Evolutionary conservation across 2,329 filamentous ascomycete genomes (phyloP), one percentile per base, ranked within the genome.

Genomic region (Phialemoniopsis sp.): DNA sequence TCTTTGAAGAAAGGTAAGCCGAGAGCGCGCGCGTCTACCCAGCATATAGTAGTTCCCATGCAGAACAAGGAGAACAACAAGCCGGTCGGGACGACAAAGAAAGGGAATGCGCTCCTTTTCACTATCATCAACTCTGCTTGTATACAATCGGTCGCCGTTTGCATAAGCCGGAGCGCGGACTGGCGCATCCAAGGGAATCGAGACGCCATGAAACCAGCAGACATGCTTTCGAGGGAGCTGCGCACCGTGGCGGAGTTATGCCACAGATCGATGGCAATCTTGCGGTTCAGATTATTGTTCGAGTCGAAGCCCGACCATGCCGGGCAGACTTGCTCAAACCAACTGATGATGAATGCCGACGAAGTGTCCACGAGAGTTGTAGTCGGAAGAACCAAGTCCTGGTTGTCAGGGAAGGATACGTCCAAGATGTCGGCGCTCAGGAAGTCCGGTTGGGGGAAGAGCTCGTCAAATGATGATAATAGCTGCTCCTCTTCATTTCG

Each of bases 241-340:
- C 62, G 63, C 1, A 67, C 61, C 2, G 63, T 50, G 2, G 56
- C 54, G 0, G 63, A 65, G 5, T 54, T 53, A 3, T 59, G 54
- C 54, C 63, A 67, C 8, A 63, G 49, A 14, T 58, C 54, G 5
- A 55, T 52, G 3, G 63, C 64, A 7, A 67, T 49, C 28, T 55
- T 59, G 0, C 64, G 60, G 34, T 67, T 67, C 17, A 63, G 50
- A 16, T 67, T 67, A 4, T 50, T 42, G 13, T 56, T 48, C 13
- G 63, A 67, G 42, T 67, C 64, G 21, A 63, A 64, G 5, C 59
- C 62, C 1, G 64, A 66, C 63, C 64, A 67, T 13, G 58, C 51
- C 2, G 63, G 54, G 30, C 64, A 67, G 7, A 67, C 64, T 13
- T 63, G 54, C 1, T 59, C 53, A 38, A 67, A 67, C 64, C 64